Evolutionary conservation across 352 stramenopile genomes (phyloP), one percentile per base, ranked within the genome.

Genomic region (Blastocystis sp.): DNA sequence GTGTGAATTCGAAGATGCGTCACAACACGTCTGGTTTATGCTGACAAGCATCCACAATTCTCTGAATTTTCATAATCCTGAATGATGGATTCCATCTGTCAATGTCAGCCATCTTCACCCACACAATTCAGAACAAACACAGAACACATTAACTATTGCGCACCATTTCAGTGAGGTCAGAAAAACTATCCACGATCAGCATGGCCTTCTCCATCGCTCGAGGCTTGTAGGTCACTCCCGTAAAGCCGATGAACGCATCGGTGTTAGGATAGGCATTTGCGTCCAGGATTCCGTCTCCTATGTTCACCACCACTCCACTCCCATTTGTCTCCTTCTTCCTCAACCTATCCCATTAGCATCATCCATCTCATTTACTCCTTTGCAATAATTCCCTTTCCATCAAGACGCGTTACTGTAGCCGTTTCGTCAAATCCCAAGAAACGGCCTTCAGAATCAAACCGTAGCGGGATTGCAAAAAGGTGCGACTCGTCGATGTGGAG

Each of bases 231-330:
- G 43, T 64, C 21, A 81, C 71, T 24, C 71, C 71, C 14, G 17
- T 38, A 64, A 52, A 81, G 28, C 71, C 71, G 24, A 81, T 81
- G n/a, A 81, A 81, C 19, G 71, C 71, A 81, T 81, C 71, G 4
- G 71, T 63, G 7, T 45, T 11, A 48, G 71, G 71, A 81, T 81
- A 81, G 0, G 71, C 71, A 65, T 81, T 81, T 24, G 71, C 71
- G 66, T 81, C 71, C 10, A 81, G 24, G 34, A 81, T 17, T 19
- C 71, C 71, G 48, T 81, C 71, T 42, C 71, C 71, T 66, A 81
- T 81, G n/a, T 81, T 81, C 10, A 81, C 71, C 11, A 81, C 52
- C 3, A 65, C 48, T 48, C 71, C 71, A 63, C 17, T 64, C 11
- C 71, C 43, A 65, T 65, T 21, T 48, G 52, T 48, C 4, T 54